Conservation (phyloP, 306 rosid species). For the Fragaria ananassa region DNA sequence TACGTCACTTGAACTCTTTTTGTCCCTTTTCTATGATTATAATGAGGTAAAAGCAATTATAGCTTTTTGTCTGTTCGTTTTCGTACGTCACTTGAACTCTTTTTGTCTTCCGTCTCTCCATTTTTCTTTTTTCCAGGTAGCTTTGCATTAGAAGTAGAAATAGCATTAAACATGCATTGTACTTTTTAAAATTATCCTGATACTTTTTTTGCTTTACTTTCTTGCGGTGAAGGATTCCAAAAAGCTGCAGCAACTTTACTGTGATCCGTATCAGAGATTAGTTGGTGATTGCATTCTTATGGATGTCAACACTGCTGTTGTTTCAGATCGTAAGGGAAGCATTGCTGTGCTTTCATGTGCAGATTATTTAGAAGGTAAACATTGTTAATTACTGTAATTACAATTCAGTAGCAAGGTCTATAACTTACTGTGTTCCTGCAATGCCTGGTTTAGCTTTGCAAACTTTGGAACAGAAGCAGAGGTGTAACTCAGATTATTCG, state of each 20-base stretch:
- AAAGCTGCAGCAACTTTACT: conserved; percentile 74
- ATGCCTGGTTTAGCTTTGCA: background rate
- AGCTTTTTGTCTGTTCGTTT: conserved; percentile 12
- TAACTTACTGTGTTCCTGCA: background rate
- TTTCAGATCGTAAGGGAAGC: conserved; percentile 95
- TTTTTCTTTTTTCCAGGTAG: conserved; percentile 1
- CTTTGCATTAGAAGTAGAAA: conserved; percentile 15
- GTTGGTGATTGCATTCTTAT: conserved; percentile 89
- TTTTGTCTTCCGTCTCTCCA: background rate
- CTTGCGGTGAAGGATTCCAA: conserved; percentile 55
- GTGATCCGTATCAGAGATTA: conserved; percentile 78
- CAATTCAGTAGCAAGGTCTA: background rate
- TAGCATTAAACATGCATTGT: conserved; percentile 18
- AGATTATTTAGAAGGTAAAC: conserved; percentile 68
- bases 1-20: background rate
- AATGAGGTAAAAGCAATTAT: conserved; percentile 63
- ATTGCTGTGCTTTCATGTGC: conserved; percentile 73
- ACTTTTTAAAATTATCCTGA: conserved; percentile 25
- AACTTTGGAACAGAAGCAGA: background rate
- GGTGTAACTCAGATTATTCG: background rate
- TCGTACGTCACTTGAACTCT: background rate
- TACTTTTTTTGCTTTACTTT: conserved; percentile 22
- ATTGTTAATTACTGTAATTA: conserved; percentile 16
- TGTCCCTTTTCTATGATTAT: conserved; percentile 65
- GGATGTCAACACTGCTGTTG: conserved; percentile 81